Conservation (phyloP, 1,139 yeast genomes). For the Candida tropicalis region DNA sequence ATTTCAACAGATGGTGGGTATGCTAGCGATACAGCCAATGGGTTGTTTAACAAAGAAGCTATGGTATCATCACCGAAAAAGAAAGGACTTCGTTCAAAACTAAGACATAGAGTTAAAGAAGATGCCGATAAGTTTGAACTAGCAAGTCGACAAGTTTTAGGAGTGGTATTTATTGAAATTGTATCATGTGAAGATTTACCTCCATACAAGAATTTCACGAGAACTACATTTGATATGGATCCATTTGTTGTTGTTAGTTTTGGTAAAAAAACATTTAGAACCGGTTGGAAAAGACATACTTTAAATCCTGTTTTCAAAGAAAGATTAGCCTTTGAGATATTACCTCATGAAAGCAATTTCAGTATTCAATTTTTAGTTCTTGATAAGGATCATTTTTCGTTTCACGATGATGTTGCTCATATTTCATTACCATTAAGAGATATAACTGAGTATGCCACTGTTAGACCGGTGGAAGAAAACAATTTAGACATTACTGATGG, state of each 20-base stretch:
- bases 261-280: slow-evolving; percentile 85
- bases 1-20: slow-evolving; percentile 20
- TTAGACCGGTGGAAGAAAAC: slow-evolving; percentile 5
- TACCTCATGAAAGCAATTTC: slow-evolving; percentile 64
- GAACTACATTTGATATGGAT: slow-evolving; percentile 91
- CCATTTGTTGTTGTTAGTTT: slow-evolving; percentile 93
- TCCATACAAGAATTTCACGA: slow-evolving; percentile 57
- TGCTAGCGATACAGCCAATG: slow-evolving; percentile 12
- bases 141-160: slow-evolving; percentile 52
- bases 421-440: slow-evolving; percentile 57
- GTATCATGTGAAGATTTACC: slow-evolving; percentile 74
- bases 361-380: slow-evolving; percentile 71
- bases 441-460: slow-evolving; percentile 30
- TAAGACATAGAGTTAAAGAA: slow-evolving; percentile 13
- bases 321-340: slow-evolving; percentile 75
- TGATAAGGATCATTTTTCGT: slow-evolving; percentile 83
- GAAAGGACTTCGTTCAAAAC: slow-evolving; percentile 10
- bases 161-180: slow-evolving; percentile 78
- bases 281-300: slow-evolving; percentile 84
- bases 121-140: slow-evolving; percentile 28
- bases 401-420: slow-evolving; percentile 79
- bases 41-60: slow-evolving; percentile 6
- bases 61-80: slow-evolving; percentile 6
- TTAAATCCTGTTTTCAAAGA: slow-evolving; percentile 84
- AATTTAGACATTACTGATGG: slow-evolving; percentile 3